Base-by-base conservation (phyloP, 139 green algal genomes). In the Picochlorum sp. region DNA sequence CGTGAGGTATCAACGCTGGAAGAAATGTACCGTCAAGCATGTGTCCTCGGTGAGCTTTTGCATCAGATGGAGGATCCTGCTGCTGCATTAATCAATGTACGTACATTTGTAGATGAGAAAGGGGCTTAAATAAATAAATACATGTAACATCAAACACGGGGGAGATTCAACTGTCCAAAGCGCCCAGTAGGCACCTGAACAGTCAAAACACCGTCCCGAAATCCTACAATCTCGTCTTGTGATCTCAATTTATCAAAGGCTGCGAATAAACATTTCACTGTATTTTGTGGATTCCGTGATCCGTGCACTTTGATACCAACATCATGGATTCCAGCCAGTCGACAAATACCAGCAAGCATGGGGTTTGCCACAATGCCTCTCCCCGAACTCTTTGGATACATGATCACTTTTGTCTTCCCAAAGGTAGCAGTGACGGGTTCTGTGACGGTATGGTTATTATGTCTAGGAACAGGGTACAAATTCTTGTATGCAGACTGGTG, bases 261-360 rank as follows among this genome's bases (percentile, higher is more conserved):
- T 49, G 72, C 49, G 49, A 78, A 78, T 2, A 78, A 20, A 52
- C 66, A 74, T 51, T 78, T 78, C 50, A 78, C 65, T 21, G 65
- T 60, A 47, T 73, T 78, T 45, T 59, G 45, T 9, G 45, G 34
- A 60, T 78, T 78, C 45, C 71, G 41, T 30, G 65, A 73, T 28
- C 71, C 71, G 60, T 78, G 66, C 26, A 71, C 14, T 61, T 78
- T 78, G 34, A 78, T 21, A 56, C 71, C 71, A 5, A 74, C 41
- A 54, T 78, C 71, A 62, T 78, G 61, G 15, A 78, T 61, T 14
- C 71, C 71, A 41, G 66, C 66, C 52, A 78, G 65, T 69, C 74
- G 74, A 67, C 60, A 70, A 49, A 78, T 78, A 57, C 26, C 64
- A 21, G n/a, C 18, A 20, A 78, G 45, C 13, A 74, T 30, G 28